Base-by-base conservation (phyloP, 2,329 filamentous ascomycete species). In the Penicillium palitans region DNA sequence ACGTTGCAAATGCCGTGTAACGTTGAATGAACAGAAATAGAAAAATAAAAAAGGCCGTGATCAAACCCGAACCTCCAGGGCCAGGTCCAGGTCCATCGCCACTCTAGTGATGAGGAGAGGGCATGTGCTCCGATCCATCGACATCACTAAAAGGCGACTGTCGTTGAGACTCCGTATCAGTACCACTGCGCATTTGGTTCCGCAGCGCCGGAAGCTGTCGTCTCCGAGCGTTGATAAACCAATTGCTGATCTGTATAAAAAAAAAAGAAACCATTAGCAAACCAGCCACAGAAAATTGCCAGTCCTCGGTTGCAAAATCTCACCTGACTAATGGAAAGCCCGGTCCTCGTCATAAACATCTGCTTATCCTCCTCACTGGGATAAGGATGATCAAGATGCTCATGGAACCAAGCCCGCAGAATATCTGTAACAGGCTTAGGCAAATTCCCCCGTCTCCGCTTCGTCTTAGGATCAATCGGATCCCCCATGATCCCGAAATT, bases 381-480 rank as follows among this genome's bases (percentile, higher is more conserved):
- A 71, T 96, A 96, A 0, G 91, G 91, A 69, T 95, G 91, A 60
- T 87, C 81, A 8, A 92, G 75, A 73, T 95, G 89, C n/a, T 82
- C 81, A 52, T 87, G 76, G 64, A 96, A 93, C 92, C 92, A 96
- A 0, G 84, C 80, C 54, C 90, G 85, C 41, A 96, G 80, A 64
- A 90, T 87, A 70, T 93, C 90, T 0, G 91, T 96, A 0, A 91
- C 90, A 55, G 92, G 89, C 71, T 96, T 96, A n/a, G 92, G 92
- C 3, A 96, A 80, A 69, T 96, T 96, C 1, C 92, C 92, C 40
- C 92, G 83, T 52, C 91, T 82, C 72, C 81, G 79, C 67, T 83
- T 83, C 37, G 72, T 75, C 61, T 74, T 76, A 10, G 74, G 66
- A 54, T 78, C 76, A 27, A 70, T 66, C 19, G 69, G 57, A 37